A percentile compares a stretch with the other conserved stretches of the same genome.
phyloP scores from a whole-genome alignment of 169 alveolate genomes.

The Neospora caninum region DNA sequence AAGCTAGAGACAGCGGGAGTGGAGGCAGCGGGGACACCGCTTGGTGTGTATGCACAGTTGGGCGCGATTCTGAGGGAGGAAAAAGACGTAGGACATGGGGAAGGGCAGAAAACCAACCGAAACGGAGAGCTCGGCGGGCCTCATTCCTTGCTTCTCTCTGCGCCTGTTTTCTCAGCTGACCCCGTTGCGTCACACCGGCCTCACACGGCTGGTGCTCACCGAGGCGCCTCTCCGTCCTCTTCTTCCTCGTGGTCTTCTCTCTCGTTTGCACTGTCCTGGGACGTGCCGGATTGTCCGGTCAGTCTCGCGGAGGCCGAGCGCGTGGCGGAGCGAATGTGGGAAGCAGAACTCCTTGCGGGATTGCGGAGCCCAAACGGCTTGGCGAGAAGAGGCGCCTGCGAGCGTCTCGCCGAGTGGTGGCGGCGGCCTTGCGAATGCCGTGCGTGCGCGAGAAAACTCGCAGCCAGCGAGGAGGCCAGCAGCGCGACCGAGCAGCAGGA shows the following conservation, averaged over 20 bases:
- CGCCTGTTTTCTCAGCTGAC: not conserved
- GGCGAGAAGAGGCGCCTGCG: not conserved
- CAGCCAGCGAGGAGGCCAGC: not conserved
- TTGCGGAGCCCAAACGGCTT: not conserved
- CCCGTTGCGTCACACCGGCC: slow-evolving; percentile 1
- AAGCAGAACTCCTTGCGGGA: not conserved
- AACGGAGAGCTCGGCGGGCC: too few species aligned
- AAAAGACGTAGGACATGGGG: too few species aligned
- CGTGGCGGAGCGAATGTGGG: slow-evolving; percentile 38
- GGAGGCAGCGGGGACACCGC: too few species aligned
- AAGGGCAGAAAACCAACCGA: too few species aligned
- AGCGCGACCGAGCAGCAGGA: not conserved
- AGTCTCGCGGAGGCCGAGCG: slow-evolving; percentile 58
- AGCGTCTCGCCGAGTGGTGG: slow-evolving; percentile 19
- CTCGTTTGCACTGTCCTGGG: slow-evolving; percentile 36
- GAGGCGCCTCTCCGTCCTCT: slow-evolving; percentile 38
- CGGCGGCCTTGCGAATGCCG: not conserved
- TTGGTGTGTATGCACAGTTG: too few species aligned
- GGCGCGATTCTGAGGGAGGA: too few species aligned
- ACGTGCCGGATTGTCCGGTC: slow-evolving; percentile 47
- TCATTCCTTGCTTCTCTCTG: too few species aligned
- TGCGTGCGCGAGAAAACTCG: not conserved
- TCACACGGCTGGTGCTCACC: slow-evolving; percentile 20
- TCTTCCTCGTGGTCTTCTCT: not conserved
- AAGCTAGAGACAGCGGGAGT: too few species aligned